phyloP scores from a whole-genome alignment of 140 eudicot species.

The Erigeron philadelphicus region DNA sequence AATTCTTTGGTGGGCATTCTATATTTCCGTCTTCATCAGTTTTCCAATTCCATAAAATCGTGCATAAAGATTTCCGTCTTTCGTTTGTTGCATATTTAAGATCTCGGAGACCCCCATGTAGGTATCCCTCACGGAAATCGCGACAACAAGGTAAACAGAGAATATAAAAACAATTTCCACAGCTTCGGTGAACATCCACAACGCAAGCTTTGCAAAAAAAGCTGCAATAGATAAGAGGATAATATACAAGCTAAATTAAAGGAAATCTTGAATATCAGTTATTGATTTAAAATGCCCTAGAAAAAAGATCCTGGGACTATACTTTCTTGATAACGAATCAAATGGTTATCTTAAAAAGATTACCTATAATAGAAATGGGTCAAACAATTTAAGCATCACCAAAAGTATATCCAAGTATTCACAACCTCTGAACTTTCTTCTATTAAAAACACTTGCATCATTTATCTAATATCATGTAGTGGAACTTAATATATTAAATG shows the following conservation, averaged over 20 bases:
- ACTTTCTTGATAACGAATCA: not conserved
- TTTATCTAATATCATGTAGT: not conserved
- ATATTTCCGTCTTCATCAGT: conserved; percentile 57
- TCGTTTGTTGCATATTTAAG: conserved; percentile 26
- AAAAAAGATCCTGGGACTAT: not conserved
- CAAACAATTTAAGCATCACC: not conserved
- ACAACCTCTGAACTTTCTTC: conserved; percentile 10
- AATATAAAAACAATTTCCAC: conserved; percentile 72
- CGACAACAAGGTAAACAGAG: conserved; percentile 75
- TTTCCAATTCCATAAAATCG: conserved; percentile 40
- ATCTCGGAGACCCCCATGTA: conserved; percentile 32
- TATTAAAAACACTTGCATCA: not conserved
- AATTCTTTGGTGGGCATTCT: conserved; percentile 57
- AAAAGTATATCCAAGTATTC: conserved; percentile 4
- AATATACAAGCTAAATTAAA: conserved; percentile 2
- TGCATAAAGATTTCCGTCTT: conserved; percentile 35
- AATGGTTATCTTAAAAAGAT: not conserved
- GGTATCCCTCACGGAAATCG: conserved; percentile 52
- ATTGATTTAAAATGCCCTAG: no score
- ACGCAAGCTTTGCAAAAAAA: conserved; percentile 63
- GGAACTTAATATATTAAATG: not conserved
- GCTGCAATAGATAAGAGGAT: conserved; percentile 30
- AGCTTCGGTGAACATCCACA: conserved; percentile 78
- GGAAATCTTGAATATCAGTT: not conserved
- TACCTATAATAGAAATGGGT: not conserved